Percentiles rank a stretch among this genome's conserved stretches.
Conservation (phyloP, 441 rosid species). For the Adansonia gregorii region DNA sequence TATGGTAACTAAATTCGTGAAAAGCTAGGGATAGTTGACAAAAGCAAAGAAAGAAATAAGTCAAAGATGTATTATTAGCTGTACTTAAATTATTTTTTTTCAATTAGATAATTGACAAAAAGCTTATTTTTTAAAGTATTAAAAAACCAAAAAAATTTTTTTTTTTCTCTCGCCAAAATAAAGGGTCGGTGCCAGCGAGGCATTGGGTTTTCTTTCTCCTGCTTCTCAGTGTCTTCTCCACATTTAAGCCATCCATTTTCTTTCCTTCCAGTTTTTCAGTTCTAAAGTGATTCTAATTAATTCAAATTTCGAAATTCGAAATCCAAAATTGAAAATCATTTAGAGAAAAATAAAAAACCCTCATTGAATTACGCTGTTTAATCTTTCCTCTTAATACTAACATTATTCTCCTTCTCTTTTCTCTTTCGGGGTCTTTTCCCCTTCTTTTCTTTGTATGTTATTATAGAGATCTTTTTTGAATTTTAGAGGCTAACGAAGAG, state of each 20-base stretch:
- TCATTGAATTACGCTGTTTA: slow-evolving; percentile 16
- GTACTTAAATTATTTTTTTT: too few relatives aligned
- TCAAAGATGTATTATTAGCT: too few relatives aligned
- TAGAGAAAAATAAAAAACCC: background rate
- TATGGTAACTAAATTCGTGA: too few relatives aligned
- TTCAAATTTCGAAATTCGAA: background rate
- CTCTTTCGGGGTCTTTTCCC: background rate
- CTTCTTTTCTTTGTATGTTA: background rate
- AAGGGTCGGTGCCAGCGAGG: background rate
- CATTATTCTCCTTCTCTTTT: slow-evolving; percentile 15
- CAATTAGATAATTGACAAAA: too few relatives aligned
- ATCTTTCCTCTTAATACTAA: slow-evolving; percentile 18
- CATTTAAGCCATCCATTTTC: background rate
- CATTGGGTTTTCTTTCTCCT: background rate
- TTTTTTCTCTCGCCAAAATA: too few relatives aligned
- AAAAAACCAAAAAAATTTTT: too few relatives aligned
- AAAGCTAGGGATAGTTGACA: too few relatives aligned
- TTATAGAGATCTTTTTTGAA: background rate
- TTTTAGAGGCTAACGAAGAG: background rate
- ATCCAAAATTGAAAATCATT: slow-evolving; percentile 14
- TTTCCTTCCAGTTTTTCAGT: background rate
- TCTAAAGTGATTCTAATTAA: background rate
- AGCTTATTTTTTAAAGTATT: too few relatives aligned
- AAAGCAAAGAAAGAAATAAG: too few relatives aligned
- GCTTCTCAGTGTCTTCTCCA: background rate